These are phyloP conservation scores for Blakeslea trispora DNA, from an alignment of 371 early-diverging fungal genomes.

Conservation along the genomic window DNA sequence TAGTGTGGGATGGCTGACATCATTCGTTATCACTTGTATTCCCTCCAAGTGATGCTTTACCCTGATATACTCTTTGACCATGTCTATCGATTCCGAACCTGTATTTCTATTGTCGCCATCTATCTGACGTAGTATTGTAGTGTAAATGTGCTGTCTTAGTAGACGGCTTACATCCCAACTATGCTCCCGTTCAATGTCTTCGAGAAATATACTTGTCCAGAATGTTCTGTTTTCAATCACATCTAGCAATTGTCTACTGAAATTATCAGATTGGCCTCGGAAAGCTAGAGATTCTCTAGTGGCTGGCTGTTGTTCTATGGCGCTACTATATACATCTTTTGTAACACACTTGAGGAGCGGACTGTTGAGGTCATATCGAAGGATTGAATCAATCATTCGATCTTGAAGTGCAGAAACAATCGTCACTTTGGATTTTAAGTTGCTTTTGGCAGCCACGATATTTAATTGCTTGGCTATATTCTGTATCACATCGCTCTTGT, in stretches of 20 bases:
- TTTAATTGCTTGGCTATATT: slow-evolving; percentile 15
- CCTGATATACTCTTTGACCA: slow-evolving; percentile 36
- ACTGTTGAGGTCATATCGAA: slow-evolving; percentile 31
- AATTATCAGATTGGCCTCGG: neutral
- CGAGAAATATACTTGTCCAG: slow-evolving; percentile 58
- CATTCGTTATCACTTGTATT: slow-evolving; percentile 4
- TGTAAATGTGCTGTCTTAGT: slow-evolving; percentile 52
- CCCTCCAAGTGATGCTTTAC: slow-evolving; percentile 38
- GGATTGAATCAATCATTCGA: slow-evolving; percentile 25
- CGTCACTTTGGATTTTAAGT: slow-evolving; percentile 22
- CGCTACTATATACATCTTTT: no score
- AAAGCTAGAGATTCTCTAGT: neutral
- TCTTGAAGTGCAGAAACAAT: slow-evolving; percentile 27
- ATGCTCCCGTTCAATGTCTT: slow-evolving; percentile 50
- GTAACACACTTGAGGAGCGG: slow-evolving; percentile 6
- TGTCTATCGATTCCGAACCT: neutral
- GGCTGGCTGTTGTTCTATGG: neutral
- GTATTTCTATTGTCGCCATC: no score
- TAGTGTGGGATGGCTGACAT: neutral
- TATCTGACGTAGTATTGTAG: slow-evolving; percentile 6
- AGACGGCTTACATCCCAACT: slow-evolving; percentile 51
- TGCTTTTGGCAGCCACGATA: slow-evolving; percentile 24
- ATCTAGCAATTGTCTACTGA: slow-evolving; percentile 50
- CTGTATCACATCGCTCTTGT: slow-evolving; percentile 16
- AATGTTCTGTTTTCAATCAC: slow-evolving; percentile 43